phyloP scores from a whole-genome alignment of 106 monocot genomes.

The Acorus gramineus region DNA sequence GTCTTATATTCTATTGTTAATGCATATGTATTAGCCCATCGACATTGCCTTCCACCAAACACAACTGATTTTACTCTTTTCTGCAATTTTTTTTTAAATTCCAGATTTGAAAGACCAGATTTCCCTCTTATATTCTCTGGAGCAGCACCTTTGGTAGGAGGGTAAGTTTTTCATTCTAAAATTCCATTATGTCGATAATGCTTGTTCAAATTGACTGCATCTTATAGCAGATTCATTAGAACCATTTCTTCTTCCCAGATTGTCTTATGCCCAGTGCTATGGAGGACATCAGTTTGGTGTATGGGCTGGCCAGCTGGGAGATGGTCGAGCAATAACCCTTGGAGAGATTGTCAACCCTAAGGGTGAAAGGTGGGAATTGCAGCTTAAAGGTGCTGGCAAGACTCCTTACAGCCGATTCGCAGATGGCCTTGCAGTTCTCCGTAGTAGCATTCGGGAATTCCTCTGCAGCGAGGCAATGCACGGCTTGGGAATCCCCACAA shows the following conservation, averaged over 20 bases:
- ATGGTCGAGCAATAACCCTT: constrained; percentile 92
- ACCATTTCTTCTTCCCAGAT: constrained; percentile 17
- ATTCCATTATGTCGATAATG: too few relatives aligned
- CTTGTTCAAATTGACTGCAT: too few relatives aligned
- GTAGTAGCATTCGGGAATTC: constrained; percentile 97
- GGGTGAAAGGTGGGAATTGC: constrained; percentile 86
- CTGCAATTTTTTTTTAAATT: not conserved
- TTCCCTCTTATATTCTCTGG: constrained; percentile 86
- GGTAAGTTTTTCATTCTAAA: constrained; percentile 25
- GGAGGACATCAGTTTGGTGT: constrained; percentile 97
- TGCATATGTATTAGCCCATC: too few relatives aligned
- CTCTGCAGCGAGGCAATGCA: constrained; percentile 97
- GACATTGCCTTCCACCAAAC: too few relatives aligned
- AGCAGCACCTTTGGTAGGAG: constrained; percentile 64
- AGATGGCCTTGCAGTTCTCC: constrained; percentile 92
- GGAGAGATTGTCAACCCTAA: constrained; percentile 77
- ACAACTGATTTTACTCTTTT: too few relatives aligned
- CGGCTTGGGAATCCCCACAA: constrained; percentile 92
- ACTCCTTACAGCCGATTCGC: constrained; percentile 99
- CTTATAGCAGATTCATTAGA: too few relatives aligned
- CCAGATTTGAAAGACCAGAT: constrained; percentile 86
- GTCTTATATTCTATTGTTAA: too few relatives aligned
- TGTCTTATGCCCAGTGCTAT: constrained; percentile 92
- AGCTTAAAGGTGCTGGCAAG: constrained; percentile 93
- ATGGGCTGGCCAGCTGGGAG: constrained; percentile 99